Base-by-base conservation (phyloP, 228 moss, liverwort and hornwort species). In the Sphagnum fallax region DNA sequence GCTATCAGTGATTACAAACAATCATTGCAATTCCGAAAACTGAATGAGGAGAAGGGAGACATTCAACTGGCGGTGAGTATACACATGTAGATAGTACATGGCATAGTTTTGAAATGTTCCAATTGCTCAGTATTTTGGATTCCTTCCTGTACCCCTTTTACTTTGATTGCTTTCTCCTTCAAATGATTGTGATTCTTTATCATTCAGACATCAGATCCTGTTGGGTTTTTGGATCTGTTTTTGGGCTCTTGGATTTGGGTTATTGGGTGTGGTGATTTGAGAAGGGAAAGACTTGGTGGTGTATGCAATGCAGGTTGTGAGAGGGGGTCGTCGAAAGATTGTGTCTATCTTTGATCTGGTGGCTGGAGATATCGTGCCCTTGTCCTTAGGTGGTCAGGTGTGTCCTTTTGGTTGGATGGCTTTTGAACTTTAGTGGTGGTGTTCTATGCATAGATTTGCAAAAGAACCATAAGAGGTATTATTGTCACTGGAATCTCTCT, bases 1-100 rank as follows among this genome's bases (percentile, higher is more conserved):
- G 98, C 98, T 73, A 78, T 66, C 4, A 94, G 94, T 71, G 94
- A 94, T 68, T 98, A 92, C 67, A 87, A 82, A 72, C 98, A 98
- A 52, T 98, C 98, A 0, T 83, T 94, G 58, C 98, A 98, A 75
- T 98, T 98, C 73, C 81, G 83, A 64, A 79, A 75, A 60, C 85
- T 98, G 7, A 98, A 80, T 65, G 92, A 84, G 4, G 94, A 84
- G 71, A 98, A 98, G 66, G 90, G 90, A 66, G 90, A 94, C 13
- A 85, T 98, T 51, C 79, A 77, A 48, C 69, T 98, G n/a, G 48
- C 83, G 69, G 97, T 98, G 70, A 82, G 87, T 12, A 32, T 32
- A 32, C 32, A 32, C 32, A 32, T 32, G 2, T 6, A 47, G 6
- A 5, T 13, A 15, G 59, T 11, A 11, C 11, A 11, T 11, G 11